A percentile compares a stretch with the other conserved stretches of the same genome.
phyloP scores from a whole-genome alignment of 176 grass and related monocot species.

The Cenchrus fungigraminus region DNA sequence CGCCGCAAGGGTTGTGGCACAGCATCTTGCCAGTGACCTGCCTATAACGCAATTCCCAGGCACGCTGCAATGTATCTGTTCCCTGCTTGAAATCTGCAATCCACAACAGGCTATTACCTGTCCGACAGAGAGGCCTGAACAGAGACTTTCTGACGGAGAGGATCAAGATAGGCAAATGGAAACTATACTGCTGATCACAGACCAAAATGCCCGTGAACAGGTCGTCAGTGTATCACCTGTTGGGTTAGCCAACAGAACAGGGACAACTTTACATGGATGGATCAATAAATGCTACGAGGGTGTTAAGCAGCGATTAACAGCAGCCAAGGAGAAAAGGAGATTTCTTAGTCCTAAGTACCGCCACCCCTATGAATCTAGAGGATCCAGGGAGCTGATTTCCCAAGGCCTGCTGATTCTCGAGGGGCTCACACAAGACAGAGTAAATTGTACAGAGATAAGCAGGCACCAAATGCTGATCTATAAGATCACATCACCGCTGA shows the following conservation, averaged over 20 bases:
- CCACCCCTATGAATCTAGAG: not conserved
- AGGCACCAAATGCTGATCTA: not conserved
- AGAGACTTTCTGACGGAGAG: not conserved
- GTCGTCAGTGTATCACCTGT: too few relatives aligned
- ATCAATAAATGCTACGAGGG: too few relatives aligned
- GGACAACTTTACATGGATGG: too few relatives aligned
- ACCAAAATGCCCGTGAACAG: not conserved
- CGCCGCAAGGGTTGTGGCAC: not conserved
- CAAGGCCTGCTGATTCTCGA: not conserved
- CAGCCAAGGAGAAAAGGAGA: not conserved
- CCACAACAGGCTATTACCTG: too few relatives aligned
- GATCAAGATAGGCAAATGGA: too few relatives aligned
- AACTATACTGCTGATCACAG: too few relatives aligned
- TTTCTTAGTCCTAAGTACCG: not conserved
- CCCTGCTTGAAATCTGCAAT: not conserved
- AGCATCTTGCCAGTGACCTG: not conserved
- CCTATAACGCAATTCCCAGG: not conserved
- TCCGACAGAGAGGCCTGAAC: not conserved
- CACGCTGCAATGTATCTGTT: not conserved
- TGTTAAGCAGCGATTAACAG: too few relatives aligned
- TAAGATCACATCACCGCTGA: slow-evolving; percentile 7
- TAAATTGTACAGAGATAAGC: not conserved
- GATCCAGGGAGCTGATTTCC: not conserved
- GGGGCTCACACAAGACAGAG: not conserved
- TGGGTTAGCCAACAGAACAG: too few relatives aligned